Conservation (phyloP, 1,139 yeast species). For the Nakaseomyces uthaithaninus region DNA sequence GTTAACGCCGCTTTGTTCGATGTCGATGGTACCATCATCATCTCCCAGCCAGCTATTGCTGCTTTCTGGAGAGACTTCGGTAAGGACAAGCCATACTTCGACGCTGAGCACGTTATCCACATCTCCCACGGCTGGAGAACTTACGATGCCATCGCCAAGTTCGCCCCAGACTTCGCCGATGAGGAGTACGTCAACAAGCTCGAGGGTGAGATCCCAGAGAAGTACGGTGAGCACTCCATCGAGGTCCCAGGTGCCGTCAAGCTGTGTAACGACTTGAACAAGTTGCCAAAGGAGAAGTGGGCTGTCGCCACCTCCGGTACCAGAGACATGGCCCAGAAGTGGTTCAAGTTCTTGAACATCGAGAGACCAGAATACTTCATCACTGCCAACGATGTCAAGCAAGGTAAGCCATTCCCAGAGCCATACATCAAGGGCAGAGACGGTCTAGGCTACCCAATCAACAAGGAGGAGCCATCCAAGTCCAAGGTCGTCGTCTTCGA, state of each 20-base stretch:
- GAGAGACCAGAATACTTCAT: slow-evolving; percentile 65
- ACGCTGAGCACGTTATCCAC: slow-evolving; percentile 62
- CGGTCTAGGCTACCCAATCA: slow-evolving; percentile 46
- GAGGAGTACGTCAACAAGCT: slow-evolving; percentile 60
- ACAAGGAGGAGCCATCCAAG: slow-evolving; percentile 32
- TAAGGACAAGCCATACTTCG: slow-evolving; percentile 59
- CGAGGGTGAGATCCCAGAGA: slow-evolving; percentile 66
- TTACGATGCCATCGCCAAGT: slow-evolving; percentile 63
- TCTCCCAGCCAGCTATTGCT: slow-evolving; percentile 76
- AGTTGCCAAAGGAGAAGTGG: slow-evolving; percentile 47
- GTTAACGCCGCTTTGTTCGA: slow-evolving; percentile 53
- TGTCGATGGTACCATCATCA: slow-evolving; percentile 79
- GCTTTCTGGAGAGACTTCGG: slow-evolving; percentile 75
- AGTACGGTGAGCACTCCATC: slow-evolving; percentile 63
- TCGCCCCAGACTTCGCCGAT: slow-evolving; percentile 69
- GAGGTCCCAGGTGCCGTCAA: slow-evolving; percentile 74
- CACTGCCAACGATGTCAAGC: slow-evolving; percentile 69
- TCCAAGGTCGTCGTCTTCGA: slow-evolving; percentile 48
- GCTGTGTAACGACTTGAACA: slow-evolving; percentile 37
- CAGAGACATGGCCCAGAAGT: slow-evolving; percentile 64
- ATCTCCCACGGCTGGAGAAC: slow-evolving; percentile 83
- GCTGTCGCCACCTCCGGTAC: slow-evolving; percentile 85
- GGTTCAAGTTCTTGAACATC: slow-evolving; percentile 63
- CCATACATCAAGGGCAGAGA: slow-evolving; percentile 67
- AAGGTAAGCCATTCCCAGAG: slow-evolving; percentile 81